A percentile compares a stretch with the other conserved stretches of the same genome.
phyloP scores from a whole-genome alignment of 2,329 filamentous ascomycete species.

The Penicillium sp. region DNA sequence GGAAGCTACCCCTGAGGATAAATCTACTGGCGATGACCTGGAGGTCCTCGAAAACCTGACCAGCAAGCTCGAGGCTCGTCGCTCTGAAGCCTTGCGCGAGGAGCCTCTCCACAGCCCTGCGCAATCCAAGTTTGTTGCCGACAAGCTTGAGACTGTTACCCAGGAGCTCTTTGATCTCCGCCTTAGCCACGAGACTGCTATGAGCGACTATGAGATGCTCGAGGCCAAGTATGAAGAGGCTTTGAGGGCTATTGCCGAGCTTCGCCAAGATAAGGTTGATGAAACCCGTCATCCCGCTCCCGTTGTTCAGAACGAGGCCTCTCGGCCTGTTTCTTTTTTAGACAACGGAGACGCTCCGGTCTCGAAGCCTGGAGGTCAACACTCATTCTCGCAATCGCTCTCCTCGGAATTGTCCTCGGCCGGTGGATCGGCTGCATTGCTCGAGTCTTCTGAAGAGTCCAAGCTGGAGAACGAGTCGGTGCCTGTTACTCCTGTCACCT shows the following conservation, averaged over 20 bases:
- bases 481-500: slow-evolving; percentile 26
- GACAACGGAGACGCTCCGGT: slow-evolving; percentile 71
- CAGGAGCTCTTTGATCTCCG: slow-evolving; percentile 89
- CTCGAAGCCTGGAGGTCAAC: slow-evolving; percentile 66
- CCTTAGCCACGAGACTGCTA: slow-evolving; percentile 82
- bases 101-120: slow-evolving; percentile 67
- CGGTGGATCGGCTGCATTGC: slow-evolving; percentile 70
- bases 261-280: slow-evolving; percentile 77
- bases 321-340: slow-evolving; percentile 78
- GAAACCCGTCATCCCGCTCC: slow-evolving; percentile 66
- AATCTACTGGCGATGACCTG: slow-evolving; percentile 35
- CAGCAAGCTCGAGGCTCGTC: slow-evolving; percentile 25
- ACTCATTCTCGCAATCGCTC: slow-evolving; percentile 83
- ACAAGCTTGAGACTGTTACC: slow-evolving; percentile 88
- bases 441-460: slow-evolving; percentile 53
- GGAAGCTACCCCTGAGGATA: slow-evolving; percentile 14
- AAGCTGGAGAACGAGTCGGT: slow-evolving; percentile 46
- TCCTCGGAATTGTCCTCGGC: slow-evolving; percentile 91
- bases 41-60: slow-evolving; percentile 38
- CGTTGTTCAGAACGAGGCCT: slow-evolving; percentile 42
- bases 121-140: slow-evolving; percentile 81
- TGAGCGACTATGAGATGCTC: slow-evolving; percentile 78
- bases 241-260: slow-evolving; percentile 74
- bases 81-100: slow-evolving; percentile 32
- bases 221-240: slow-evolving; percentile 90